These are phyloP conservation scores for Staphylotrichum tortipilum DNA, from an alignment of 495 filamentous ascomycete species.

Conservation along the genomic window DNA sequence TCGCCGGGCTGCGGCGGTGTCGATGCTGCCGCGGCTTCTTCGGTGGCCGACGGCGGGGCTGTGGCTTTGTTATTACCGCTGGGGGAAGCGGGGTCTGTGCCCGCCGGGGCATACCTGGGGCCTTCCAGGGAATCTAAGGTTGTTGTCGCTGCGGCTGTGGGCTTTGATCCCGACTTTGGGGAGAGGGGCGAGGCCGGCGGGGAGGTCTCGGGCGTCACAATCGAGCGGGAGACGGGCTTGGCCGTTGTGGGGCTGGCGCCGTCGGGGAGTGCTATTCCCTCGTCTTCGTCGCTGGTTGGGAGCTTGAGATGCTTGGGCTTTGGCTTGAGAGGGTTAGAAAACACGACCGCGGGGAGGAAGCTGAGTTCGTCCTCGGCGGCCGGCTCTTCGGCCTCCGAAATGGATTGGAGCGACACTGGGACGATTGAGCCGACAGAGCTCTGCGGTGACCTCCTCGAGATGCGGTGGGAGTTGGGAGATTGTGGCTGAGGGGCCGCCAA, in stretches of 20 bases:
- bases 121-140: too few relatives aligned
- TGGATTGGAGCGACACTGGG: conserved; percentile 23
- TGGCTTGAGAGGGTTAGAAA: conserved; percentile 16
- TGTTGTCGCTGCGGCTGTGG: not conserved
- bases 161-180: not conserved
- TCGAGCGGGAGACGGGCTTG: not conserved
- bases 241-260: conserved; percentile 2
- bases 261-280: conserved; percentile 22
- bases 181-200: conserved; percentile 1
- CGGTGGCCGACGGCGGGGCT: not conserved
- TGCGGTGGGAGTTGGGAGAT: conserved; percentile 7
- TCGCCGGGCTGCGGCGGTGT: too few relatives aligned
- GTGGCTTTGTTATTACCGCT: not conserved
- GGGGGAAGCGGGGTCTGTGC: too few relatives aligned
- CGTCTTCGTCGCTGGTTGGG: conserved; percentile 22
- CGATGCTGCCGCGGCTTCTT: not conserved
- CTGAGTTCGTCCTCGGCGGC: conserved; percentile 3
- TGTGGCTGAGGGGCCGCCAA: conserved; percentile 1
- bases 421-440: conserved; percentile 16
- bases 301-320: conserved; percentile 1
- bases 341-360: conserved; percentile 9
- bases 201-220: conserved; percentile 1
- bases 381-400: conserved; percentile 19
- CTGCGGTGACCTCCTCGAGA: conserved; percentile 7
- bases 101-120: too few relatives aligned